These are phyloP conservation scores for Yamadazyma dushanensis DNA, from an alignment of 1,139 yeast species.

Conservation along the genomic window DNA sequence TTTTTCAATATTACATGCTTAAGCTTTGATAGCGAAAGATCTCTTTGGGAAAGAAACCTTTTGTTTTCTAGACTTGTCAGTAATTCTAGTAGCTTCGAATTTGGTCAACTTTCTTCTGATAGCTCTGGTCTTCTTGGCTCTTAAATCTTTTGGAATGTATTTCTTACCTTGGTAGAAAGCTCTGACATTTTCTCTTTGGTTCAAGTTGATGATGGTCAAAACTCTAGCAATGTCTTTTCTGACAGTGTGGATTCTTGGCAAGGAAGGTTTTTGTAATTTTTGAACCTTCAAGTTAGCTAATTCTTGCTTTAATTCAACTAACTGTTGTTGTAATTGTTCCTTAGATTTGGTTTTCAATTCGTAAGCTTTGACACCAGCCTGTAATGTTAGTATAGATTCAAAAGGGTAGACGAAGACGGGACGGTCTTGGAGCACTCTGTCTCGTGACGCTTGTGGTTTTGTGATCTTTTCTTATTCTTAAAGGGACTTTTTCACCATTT, in stretches of 20 bases:
- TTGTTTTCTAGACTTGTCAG: conserved; percentile 90
- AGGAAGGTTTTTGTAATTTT: conserved; percentile 87
- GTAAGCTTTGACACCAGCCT: conserved; percentile 93
- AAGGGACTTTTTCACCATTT: too few species aligned
- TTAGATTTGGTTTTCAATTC: conserved; percentile 97
- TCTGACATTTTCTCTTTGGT: conserved; percentile 95
- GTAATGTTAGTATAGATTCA: conserved; percentile 16
- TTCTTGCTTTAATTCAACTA: conserved; percentile 95
- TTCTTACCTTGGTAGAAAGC: conserved; percentile 96
- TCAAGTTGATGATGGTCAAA: conserved; percentile 93
- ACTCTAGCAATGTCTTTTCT: conserved; percentile 99
- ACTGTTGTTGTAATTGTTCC: conserved; percentile 93
- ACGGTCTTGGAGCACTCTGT: too few species aligned
- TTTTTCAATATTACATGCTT: conserved; percentile 29
- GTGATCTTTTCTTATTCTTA: too few species aligned
- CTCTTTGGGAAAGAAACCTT: conserved; percentile 97
- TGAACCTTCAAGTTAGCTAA: conserved; percentile 96
- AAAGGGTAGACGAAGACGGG: neutral
- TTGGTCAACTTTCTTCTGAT: conserved; percentile 95
- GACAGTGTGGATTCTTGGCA: conserved; percentile 93
- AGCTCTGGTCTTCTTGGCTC: conserved; percentile 99
- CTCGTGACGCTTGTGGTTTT: too few species aligned
- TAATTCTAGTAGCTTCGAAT: conserved; percentile 76
- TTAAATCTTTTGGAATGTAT: conserved; percentile 97
- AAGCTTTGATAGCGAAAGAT: conserved; percentile 98